Base-by-base conservation (phyloP, 2,329 filamentous ascomycete genomes). In the Fusarium coffeatum region DNA sequence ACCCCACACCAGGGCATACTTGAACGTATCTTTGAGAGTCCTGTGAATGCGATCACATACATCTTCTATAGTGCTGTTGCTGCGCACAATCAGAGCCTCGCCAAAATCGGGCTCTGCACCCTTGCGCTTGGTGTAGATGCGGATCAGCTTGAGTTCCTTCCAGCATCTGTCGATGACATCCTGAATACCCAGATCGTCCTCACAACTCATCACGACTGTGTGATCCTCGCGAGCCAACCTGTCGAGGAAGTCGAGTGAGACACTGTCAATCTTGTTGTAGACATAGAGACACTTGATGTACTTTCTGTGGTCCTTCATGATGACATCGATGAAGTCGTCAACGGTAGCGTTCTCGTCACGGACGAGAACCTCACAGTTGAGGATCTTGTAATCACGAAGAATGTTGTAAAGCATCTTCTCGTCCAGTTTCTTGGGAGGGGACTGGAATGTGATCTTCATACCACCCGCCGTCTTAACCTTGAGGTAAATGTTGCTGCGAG, bases 391-490 rank as follows among this genome's bases (percentile, higher is more conserved):
- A 86, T 99, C 96, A 73, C 93, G 92, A 53, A 99, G 86, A 77
- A 99, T 98, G 83, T 97, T 98, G 86, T 91, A 97, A 64, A 99
- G 86, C 93, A 99, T 97, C 84, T 97, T 98, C 81, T 99, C 95
- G 81, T 99, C 96, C 62, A 99, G 85, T 64, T 92, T 83, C 80
- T 98, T 98, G 6, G 96, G 95, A 5, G 96, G 92, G 7, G 89
- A 83, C 76, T 94, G 91, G 82, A 99, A 99, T 18, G 93, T 98
- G 78, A 99, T 98, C 82, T 99, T 99, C 93, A 99, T 96, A 64
- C 97, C 96, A 59, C 96, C 96, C 0, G 95, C 94, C 78, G 96
- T 97, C 82, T 99, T 99, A 27, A 86, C 86, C 81, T 99, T 99
- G 61, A 99, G 88, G 78, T 98, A 98, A 80, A 99, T 98, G 80